A percentile compares a stretch with the other conserved stretches of the same genome.
Conservation (phyloP, 768 basidiomycete genomes). For the Pleurotus tuber-regium region DNA sequence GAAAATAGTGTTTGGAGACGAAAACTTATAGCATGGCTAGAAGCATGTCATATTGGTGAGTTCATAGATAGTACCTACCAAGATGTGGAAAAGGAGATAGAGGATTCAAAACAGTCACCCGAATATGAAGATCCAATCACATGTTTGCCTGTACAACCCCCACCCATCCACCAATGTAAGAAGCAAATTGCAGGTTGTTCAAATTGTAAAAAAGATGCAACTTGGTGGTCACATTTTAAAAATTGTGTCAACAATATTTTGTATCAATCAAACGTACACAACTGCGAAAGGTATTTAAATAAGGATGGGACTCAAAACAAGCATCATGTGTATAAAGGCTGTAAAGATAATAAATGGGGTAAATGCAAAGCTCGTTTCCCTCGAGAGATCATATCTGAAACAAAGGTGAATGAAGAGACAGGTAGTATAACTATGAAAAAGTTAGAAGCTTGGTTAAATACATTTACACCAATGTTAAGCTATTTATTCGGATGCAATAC, state of each 20-base stretch:
- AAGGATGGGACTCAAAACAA: constrained; percentile 16
- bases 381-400: constrained; percentile 8
- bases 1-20: constrained; percentile 9
- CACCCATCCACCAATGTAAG: background rate
- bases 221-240: constrained; percentile 17
- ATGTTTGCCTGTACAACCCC: constrained; percentile 24
- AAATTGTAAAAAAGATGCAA: constrained; percentile 13
- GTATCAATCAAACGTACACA: constrained; percentile 25
- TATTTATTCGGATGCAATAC: constrained; percentile 30
- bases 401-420: constrained; percentile 19
- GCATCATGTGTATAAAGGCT: background rate
- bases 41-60: constrained; percentile 28
- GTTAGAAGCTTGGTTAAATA: constrained; percentile 29
- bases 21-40: constrained; percentile 28
- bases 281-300: constrained; percentile 16
- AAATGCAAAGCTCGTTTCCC: constrained; percentile 28
- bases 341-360: background rate
- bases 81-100: constrained; percentile 8
- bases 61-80: constrained; percentile 21
- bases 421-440: constrained; percentile 25
- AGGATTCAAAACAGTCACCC: constrained; percentile 14
- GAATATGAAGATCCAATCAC: constrained; percentile 19
- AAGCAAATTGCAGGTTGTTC: constrained; percentile 14
- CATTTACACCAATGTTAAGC: constrained; percentile 19
- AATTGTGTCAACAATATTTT: constrained; percentile 27